A percentile compares a stretch with the other conserved stretches of the same genome.
Evolutionary conservation across 345 rosid genomes (phyloP).

Genomic region (Euphorbia pulcherrima): DNA sequence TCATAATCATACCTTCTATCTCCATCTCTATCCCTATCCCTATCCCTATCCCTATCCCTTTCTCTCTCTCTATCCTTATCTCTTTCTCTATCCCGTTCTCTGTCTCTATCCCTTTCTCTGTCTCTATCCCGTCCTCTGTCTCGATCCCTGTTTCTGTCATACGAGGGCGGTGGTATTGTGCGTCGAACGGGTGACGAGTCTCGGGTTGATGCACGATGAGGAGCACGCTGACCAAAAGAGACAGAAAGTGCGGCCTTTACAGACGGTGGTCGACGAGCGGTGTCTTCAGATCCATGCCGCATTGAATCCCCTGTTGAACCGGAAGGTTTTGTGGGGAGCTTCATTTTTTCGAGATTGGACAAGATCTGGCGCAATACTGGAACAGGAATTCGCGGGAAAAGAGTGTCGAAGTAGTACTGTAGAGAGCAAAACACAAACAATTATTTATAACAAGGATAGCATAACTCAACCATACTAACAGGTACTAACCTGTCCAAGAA

Average conservation of each 20-base stretch:
- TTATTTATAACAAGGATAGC: conserved; percentile 1
- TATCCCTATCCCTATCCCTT: conserved; percentile 20
- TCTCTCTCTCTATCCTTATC: conserved; percentile 41
- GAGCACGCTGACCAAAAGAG: conserved; percentile 99
- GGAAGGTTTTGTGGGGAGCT: conserved; percentile 67
- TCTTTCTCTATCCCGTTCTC: conserved; percentile 37
- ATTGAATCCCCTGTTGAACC: conserved; percentile 77
- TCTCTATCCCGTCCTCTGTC: conserved; percentile 61
- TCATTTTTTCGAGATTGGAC: conserved; percentile 87
- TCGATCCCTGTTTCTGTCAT: conserved; percentile 54
- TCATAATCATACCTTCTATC: conserved; percentile 23
- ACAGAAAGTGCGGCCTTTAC: conserved; percentile 99
- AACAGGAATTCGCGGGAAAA: conserved; percentile 94
- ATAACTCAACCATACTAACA: neutral
- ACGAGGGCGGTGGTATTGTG: conserved; percentile 53
- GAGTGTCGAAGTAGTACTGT: conserved; percentile 97
- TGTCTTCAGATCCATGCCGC: conserved; percentile 86
- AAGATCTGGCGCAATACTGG: conserved; percentile 82
- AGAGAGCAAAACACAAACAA: conserved; percentile 12
- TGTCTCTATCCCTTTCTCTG: conserved; percentile 49
- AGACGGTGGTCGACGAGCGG: conserved; percentile 96
- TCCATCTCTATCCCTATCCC: conserved; percentile 27
- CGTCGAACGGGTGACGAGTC: conserved; percentile 97
- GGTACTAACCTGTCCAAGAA: conserved; percentile 86
- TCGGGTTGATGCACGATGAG: conserved; percentile 97